A percentile compares a stretch with the other conserved stretches of the same genome.
phyloP scores from a whole-genome alignment of 306 rosid species.

The Trifolium dubium region DNA sequence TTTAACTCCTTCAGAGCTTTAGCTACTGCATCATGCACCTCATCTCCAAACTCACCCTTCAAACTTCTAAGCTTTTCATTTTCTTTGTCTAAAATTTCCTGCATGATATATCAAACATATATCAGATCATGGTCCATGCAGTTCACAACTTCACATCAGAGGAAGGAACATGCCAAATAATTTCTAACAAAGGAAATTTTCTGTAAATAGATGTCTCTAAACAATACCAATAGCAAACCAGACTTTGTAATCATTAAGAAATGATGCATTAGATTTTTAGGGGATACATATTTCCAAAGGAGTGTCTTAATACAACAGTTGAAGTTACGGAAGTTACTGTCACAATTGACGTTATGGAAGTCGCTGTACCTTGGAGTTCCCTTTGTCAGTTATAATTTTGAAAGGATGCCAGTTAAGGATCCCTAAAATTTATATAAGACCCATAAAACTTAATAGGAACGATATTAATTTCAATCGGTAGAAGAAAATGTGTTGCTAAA shows the following conservation, averaged over 20 bases:
- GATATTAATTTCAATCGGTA: too few relatives aligned
- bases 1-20: conserved; percentile 70
- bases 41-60: conserved; percentile 63
- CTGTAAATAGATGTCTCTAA: too few relatives aligned
- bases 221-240: not conserved
- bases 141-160: not conserved
- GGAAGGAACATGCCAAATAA: not conserved
- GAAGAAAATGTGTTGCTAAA: too few relatives aligned
- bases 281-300: too few relatives aligned
- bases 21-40: conserved; percentile 55
- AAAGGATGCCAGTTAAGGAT: conserved; percentile 84
- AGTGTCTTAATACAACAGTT: not conserved
- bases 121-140: conserved; percentile 16
- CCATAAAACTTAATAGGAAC: too few relatives aligned
- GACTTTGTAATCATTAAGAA: not conserved
- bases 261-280: conserved; percentile 8
- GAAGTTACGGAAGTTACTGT: not conserved
- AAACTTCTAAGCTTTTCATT: conserved; percentile 66
- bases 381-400: conserved; percentile 45
- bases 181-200: not conserved
- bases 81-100: conserved; percentile 62
- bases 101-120: conserved; percentile 29
- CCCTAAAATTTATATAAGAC: conserved; percentile 22
- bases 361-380: conserved; percentile 39
- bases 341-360: not conserved